Evolutionary conservation across 352 stramenopile species (phyloP).

Genomic region (Globisporangium uncinulatum): DNA sequence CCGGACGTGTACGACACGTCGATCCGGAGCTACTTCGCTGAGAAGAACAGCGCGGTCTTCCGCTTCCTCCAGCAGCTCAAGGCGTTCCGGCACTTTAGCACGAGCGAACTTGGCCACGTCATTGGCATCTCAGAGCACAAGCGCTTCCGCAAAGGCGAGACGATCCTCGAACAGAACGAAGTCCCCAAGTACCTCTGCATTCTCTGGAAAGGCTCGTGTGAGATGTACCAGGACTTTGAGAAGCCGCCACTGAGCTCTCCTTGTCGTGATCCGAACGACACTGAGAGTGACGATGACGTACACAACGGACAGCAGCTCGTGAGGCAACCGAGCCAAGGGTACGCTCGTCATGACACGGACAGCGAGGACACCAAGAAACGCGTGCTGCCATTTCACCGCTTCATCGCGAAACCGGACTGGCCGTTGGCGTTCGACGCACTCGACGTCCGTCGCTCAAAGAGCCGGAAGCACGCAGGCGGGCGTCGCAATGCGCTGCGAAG

Average conservation of each 20-base stretch:
- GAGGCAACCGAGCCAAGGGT: background rate
- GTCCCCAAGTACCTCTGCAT: slow-evolving; percentile 43
- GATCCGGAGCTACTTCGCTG: slow-evolving; percentile 48
- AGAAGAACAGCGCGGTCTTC: slow-evolving; percentile 62
- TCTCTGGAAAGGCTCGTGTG: slow-evolving; percentile 59
- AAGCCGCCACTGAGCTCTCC: slow-evolving; percentile 27
- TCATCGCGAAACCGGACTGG: slow-evolving; percentile 57
- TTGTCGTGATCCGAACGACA: slow-evolving; percentile 3
- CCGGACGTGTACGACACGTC: slow-evolving; percentile 46
- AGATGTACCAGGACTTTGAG: slow-evolving; percentile 62
- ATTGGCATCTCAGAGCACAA: slow-evolving; percentile 70
- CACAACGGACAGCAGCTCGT: slow-evolving; percentile 5
- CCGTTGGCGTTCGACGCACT: slow-evolving; percentile 51
- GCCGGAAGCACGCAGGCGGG: slow-evolving; percentile 35
- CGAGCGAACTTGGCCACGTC: slow-evolving; percentile 58
- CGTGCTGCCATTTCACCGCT: slow-evolving; percentile 46
- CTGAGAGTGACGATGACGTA: slow-evolving; percentile 7
- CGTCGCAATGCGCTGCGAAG: slow-evolving; percentile 41
- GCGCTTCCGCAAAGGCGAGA: slow-evolving; percentile 59
- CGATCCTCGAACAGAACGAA: slow-evolving; percentile 60
- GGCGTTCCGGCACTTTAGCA: slow-evolving; percentile 51
- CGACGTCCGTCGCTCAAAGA: slow-evolving; percentile 20
- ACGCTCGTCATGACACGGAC: slow-evolving; percentile 1
- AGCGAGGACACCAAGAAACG: slow-evolving; percentile 10
- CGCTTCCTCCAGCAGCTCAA: slow-evolving; percentile 63